Percentiles rank a stretch among this genome's conserved stretches.
These are phyloP conservation scores for Salvia sclarea DNA, from an alignment of 305 asterid species.

Conservation along the genomic window DNA sequence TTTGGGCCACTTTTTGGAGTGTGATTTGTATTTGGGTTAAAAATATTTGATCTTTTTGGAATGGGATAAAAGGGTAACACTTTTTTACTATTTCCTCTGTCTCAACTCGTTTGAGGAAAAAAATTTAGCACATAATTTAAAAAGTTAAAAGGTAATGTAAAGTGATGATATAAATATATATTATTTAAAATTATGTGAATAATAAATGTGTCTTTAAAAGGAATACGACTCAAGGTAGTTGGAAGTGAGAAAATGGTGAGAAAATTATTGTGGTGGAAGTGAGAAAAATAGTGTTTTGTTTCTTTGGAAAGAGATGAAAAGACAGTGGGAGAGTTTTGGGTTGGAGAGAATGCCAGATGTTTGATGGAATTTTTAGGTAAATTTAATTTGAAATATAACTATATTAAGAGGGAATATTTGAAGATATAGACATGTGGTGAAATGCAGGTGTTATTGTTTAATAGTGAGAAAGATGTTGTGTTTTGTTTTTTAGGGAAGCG, in stretches of 20 bases:
- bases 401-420: too few species aligned
- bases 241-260: slow-evolving; percentile 20
- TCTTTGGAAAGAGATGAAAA: background rate
- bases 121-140: too few species aligned
- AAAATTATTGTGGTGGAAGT: background rate
- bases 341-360: background rate
- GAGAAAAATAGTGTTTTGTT: background rate
- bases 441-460: background rate
- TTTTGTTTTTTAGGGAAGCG: background rate
- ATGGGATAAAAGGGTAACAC: slow-evolving; percentile 21
- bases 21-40: background rate
- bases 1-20: background rate
- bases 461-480: background rate
- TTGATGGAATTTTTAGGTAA: too few species aligned
- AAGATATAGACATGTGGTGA: too few species aligned
- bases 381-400: too few species aligned
- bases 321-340: too few species aligned
- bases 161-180: too few species aligned
- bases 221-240: too few species aligned
- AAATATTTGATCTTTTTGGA: slow-evolving; percentile 25
- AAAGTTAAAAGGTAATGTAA: too few species aligned
- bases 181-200: too few species aligned
- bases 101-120: too few species aligned
- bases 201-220: too few species aligned
- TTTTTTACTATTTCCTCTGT: slow-evolving; percentile 17